These are phyloP conservation scores for Sergeia podlipaevii DNA, from an alignment of 208 protist species.

Conservation along the genomic window DNA sequence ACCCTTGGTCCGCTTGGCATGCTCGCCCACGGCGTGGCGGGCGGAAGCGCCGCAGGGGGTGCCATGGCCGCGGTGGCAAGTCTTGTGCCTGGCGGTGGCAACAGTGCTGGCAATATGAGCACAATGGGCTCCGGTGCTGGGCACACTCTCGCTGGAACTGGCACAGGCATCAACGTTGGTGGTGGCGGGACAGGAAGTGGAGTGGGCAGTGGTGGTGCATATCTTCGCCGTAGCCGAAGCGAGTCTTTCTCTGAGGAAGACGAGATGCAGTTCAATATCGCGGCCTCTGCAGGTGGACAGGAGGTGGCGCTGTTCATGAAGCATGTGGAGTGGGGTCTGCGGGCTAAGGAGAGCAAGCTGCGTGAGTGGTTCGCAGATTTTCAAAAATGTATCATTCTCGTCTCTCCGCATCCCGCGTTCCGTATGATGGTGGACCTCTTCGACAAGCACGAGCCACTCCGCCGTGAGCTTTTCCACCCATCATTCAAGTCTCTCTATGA, in stretches of 20 bases:
- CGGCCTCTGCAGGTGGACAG: constrained; percentile 12
- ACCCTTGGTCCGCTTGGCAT: too few species aligned
- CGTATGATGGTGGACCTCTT: constrained; percentile 89
- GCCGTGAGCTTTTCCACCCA: constrained; percentile 84
- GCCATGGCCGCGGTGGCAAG: constrained; percentile 8
- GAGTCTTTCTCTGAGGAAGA: constrained; percentile 17
- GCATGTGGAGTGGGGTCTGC: constrained; percentile 76
- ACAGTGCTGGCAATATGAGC: constrained; percentile 16
- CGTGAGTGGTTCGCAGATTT: constrained; percentile 89
- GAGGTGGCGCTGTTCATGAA: constrained; percentile 83
- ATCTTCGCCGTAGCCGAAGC: constrained; percentile 2
- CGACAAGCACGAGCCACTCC: constrained; percentile 89
- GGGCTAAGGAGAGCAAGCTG: constrained; percentile 71
- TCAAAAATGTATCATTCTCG: constrained; percentile 85
- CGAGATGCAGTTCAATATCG: constrained; percentile 6
- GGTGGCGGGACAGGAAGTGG: background rate
- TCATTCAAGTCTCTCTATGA: constrained; percentile 91
- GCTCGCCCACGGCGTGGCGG: too few species aligned
- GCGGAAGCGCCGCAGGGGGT: constrained; percentile 6
- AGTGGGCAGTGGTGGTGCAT: background rate
- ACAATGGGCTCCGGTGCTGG: constrained; percentile 14
- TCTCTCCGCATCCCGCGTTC: constrained; percentile 84
- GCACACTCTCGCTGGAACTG: background rate
- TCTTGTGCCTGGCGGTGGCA: constrained; percentile 13
- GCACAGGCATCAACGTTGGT: background rate